A percentile compares a stretch with the other conserved stretches of the same genome.
Conservation (phyloP, 306 rosid species). For the Astragalus glycyphyllos region DNA sequence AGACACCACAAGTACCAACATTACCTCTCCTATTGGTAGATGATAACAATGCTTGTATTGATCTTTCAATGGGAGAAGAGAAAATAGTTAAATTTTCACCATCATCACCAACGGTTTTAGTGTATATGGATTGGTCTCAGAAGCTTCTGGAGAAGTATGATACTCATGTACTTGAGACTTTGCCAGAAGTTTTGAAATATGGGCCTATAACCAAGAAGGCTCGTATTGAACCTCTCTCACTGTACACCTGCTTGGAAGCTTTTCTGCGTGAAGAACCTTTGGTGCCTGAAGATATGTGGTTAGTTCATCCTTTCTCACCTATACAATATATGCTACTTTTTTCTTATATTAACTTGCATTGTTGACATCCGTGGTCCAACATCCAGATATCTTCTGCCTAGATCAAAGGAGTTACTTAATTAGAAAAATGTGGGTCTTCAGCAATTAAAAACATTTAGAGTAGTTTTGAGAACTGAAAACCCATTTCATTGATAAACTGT, state of each 20-base stretch:
- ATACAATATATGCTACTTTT: constrained; percentile 11
- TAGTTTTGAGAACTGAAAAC: not conserved
- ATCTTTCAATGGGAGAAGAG: constrained; percentile 81
- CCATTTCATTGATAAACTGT: not conserved
- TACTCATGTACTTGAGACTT: constrained; percentile 68
- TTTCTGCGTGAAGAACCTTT: constrained; percentile 97
- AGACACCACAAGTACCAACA: constrained; percentile 50
- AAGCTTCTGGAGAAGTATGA: constrained; percentile 78
- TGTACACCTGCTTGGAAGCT: constrained; percentile 96
- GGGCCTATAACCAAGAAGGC: constrained; percentile 93
- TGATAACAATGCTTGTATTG: constrained; percentile 75
- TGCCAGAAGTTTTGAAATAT: constrained; percentile 83
- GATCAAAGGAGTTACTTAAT: too few relatives aligned
- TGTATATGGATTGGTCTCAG: constrained; percentile 85
- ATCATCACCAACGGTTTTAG: constrained; percentile 58
- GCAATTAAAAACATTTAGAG: too few relatives aligned
- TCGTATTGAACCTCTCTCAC: constrained; percentile 89
- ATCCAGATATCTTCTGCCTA: too few relatives aligned
- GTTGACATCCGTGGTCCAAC: too few relatives aligned
- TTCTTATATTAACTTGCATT: not conserved
- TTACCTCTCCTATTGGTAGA: constrained; percentile 81
- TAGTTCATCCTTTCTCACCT: constrained; percentile 49
- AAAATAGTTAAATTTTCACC: constrained; percentile 64
- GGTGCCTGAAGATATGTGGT: constrained; percentile 99
- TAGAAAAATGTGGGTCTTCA: too few relatives aligned